Evolutionary conservation across 2,329 filamentous ascomycete species (phyloP), one percentile per base, ranked within the genome.

Genomic region (Lasiodiplodia citricola): DNA sequence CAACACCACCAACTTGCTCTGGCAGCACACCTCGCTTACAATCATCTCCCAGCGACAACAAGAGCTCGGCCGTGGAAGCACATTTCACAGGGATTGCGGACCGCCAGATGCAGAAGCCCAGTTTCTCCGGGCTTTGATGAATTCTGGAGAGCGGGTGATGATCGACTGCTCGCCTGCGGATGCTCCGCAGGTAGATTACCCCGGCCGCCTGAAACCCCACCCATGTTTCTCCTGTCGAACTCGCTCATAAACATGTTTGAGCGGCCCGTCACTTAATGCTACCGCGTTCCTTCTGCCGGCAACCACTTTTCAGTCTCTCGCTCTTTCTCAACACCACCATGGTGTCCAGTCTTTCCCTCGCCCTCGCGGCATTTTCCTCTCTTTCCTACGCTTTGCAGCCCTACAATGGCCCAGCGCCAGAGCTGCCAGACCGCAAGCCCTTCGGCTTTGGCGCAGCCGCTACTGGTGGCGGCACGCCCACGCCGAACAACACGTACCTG

Each of bases 71-170:
- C 8, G 8, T 7, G 16, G 16, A 10, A 10, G 11, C 16, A 6
- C 54, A 7, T 2, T n/a, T 21, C 16, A 31, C 38, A 38, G n/a
- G 18, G 2, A 6, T 8, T n/a, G 1, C 13, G 14, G 23, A 13
- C 18, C 23, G 10, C 16, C 57, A 50, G 57, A 18, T 37, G 60
- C 60, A 51, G 60, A 8, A 11, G 7, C 16, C 4, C 44, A 52
- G 31, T 63, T 63, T 63, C 25, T 63, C 60, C 60, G 60, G 47
- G 16, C 28, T 64, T 64, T 64, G 60, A 64, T 64, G 60, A 54
- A 54, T 23, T 54, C 60, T 52, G 60, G 60, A 52, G 60, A 28
- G 60, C 44, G 60, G 60, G 21, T 31, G 28, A 52, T 64, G 60
- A 64, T 64, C 60, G 14, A n/a, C 60, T 54, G 23, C n/a, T 52